Base-by-base conservation (phyloP, 2,329 filamentous ascomycete genomes). In the Calonectria crousiana region DNA sequence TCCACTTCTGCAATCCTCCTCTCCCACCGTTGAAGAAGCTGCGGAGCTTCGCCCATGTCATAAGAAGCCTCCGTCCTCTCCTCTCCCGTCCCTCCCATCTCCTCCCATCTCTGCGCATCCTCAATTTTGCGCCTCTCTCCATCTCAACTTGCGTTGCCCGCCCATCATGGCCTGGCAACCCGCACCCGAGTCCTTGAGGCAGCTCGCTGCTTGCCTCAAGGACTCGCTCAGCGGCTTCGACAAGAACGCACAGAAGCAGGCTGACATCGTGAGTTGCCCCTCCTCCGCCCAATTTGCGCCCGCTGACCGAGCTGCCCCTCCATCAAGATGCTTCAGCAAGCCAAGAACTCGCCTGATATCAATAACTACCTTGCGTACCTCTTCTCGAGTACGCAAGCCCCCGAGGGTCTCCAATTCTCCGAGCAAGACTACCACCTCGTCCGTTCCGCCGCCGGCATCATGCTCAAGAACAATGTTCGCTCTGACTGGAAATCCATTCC, bases 321-420 rank as follows among this genome's bases (percentile, higher is more conserved):
- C 81, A 60, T 60, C 56, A 36, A 98, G 97, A 97, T 98, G 95
- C 94, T 99, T 80, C 90, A 92, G 78, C 94, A 98, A 87, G 97
- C 96, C 75, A 97, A 95, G 84, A 87, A 89, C 67, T 97, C 95
- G 14, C 96, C 96, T 64, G 96, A 98, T 84, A 95, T 98, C 88
- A 96, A 97, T 88, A 98, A 98, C 87, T 99, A 99, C 85, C 92
- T 99, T 56, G 94, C 95, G 79, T 98, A 94, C 85, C 91, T 99
- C 76, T 95, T 98, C 85, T 95, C 94, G 74, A 95, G 91, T 80
- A 84, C 91, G 71, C 89, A 92, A 76, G 87, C 89, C 66, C 91
- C 94, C 60, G 85, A 88, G 71, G 92, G 88, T 76, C 87, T 94
- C 82, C 87, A 88, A 78, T 90, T 91, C 79, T 90, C 89, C 67